These are phyloP conservation scores for Trametes villosa DNA, from an alignment of 768 basidiomycete species.

Conservation along the genomic window DNA sequence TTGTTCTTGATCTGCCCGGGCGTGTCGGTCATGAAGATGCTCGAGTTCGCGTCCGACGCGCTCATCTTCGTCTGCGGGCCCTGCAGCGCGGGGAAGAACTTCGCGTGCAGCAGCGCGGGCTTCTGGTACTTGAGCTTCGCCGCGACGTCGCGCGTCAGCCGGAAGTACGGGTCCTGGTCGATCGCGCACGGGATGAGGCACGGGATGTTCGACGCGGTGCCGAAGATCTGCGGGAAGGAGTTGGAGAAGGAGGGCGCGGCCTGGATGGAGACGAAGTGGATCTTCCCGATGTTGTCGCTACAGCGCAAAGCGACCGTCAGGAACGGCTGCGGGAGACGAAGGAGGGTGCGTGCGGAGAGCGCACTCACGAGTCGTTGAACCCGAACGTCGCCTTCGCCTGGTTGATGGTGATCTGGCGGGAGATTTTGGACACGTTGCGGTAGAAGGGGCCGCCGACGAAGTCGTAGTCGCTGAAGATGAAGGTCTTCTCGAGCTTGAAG, in stretches of 20 bases:
- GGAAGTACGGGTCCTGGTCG: slow-evolving; percentile 98
- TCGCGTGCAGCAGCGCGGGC: slow-evolving; percentile 88
- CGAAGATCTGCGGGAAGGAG: slow-evolving; percentile 98
- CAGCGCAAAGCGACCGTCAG: neutral
- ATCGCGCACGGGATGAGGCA: slow-evolving; percentile 98
- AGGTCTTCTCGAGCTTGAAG: slow-evolving; percentile 89
- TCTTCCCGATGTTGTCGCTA: slow-evolving; percentile 98
- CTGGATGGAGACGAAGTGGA: slow-evolving; percentile 95
- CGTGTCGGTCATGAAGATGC: slow-evolving; percentile 96
- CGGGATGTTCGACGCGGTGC: slow-evolving; percentile 78
- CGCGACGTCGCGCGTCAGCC: slow-evolving; percentile 94
- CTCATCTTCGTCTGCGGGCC: slow-evolving; percentile 99
- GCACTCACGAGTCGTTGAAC: slow-evolving; percentile 89
- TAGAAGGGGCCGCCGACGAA: slow-evolving; percentile 94
- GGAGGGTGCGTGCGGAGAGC: neutral
- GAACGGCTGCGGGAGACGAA: neutral
- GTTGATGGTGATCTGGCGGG: slow-evolving; percentile 89
- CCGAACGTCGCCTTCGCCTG: slow-evolving; percentile 97
- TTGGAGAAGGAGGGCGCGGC: slow-evolving; percentile 97
- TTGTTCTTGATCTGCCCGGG: slow-evolving; percentile 96
- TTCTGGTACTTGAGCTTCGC: slow-evolving; percentile 95
- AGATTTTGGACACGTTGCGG: slow-evolving; percentile 90
- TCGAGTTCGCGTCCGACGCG: slow-evolving; percentile 89
- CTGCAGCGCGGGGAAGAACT: slow-evolving; percentile 98
- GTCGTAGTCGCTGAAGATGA: slow-evolving; percentile 93